Percentiles rank a stretch among this genome's conserved stretches.
Conservation (phyloP, 352 stramenopile genomes). For the Pythium brassicae region DNA sequence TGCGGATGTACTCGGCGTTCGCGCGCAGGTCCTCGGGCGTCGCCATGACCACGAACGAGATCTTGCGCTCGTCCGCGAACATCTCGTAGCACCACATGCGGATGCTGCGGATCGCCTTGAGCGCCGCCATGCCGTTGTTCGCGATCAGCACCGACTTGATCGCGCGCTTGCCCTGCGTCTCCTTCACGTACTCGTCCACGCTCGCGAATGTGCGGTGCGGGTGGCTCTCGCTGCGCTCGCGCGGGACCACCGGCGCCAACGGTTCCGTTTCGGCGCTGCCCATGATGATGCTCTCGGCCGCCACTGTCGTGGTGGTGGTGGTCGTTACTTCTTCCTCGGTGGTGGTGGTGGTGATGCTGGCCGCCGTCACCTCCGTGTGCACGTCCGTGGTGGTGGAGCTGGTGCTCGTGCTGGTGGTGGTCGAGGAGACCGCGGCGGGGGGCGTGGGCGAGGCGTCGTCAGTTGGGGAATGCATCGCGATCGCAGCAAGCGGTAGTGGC, state of each 20-base stretch:
- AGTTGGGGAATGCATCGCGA: constrained; percentile 1
- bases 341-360: constrained; percentile 9
- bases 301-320: constrained; percentile 1
- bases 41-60: constrained; percentile 99
- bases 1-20: constrained; percentile 99
- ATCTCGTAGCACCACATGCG: constrained; percentile 98
- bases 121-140: constrained; percentile 99
- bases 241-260: constrained; percentile 5
- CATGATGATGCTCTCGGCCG: neutral
- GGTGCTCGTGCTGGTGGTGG: neutral
- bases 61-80: constrained; percentile 91
- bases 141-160: constrained; percentile 98
- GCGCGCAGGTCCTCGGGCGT: constrained; percentile 98
- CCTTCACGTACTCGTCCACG: constrained; percentile 91
- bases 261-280: neutral
- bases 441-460: neutral
- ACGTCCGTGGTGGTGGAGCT: neutral
- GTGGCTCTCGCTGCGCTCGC: constrained; percentile 54
- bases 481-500: too few relatives aligned
- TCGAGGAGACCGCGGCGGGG: neutral
- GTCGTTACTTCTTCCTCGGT: neutral
- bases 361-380: neutral
- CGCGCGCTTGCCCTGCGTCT: constrained; percentile 84
- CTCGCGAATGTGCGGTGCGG: constrained; percentile 75
- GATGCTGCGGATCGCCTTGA: constrained; percentile 99